Evolutionary conservation across 2,329 filamentous ascomycete species (phyloP), one percentile per base, ranked within the genome.

Genomic region (Knufia petricola): DNA sequence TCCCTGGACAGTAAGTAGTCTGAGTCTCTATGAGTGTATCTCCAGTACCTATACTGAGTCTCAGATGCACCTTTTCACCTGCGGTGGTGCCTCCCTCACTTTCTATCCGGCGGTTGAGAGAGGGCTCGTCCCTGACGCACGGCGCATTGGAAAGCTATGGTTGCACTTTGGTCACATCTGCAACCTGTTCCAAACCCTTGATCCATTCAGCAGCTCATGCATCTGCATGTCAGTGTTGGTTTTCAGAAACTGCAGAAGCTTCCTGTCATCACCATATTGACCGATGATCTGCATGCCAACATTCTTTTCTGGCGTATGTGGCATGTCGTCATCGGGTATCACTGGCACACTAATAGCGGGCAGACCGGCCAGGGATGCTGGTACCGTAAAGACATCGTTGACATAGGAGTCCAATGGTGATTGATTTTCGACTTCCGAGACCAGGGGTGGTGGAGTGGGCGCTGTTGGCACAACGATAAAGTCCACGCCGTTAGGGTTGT

Each of bases 381-480:
- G 92, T 1, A 98, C 90, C 0, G 92, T 96, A 59, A 96, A 90
- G 1, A 96, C 84, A 67, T 98, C 92, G 60, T 92, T 95, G 72
- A 85, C 85, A 62, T 95, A 96, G 1, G 77, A 77, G 58, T 90
- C 81, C n/a, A 94, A 68, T 0, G 75, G 66, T n/a, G 51, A 54
- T 3, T 53, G 31, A 21, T 52, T 54, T 19, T 60, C 57, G 28
- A 92, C 62, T 4, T 81, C 74, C 2, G 73, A 69, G 4, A 92
- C 62, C 4, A 65, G 71, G 0, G 87, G 88, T 7, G 89, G 79
- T 13, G 79, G 71, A 0, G 82, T 85, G 1, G 89, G 88, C 6
- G 89, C 84, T 1, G 90, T 96, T 0, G 92, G 92, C 52, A 83
- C 88, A 15, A 98, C 68, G 31, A 98, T 72, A 34, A 95, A 82